Evolutionary conservation across 192 early-diverging fungal species (phyloP).

Genomic region (Funneliformis geosporum): DNA sequence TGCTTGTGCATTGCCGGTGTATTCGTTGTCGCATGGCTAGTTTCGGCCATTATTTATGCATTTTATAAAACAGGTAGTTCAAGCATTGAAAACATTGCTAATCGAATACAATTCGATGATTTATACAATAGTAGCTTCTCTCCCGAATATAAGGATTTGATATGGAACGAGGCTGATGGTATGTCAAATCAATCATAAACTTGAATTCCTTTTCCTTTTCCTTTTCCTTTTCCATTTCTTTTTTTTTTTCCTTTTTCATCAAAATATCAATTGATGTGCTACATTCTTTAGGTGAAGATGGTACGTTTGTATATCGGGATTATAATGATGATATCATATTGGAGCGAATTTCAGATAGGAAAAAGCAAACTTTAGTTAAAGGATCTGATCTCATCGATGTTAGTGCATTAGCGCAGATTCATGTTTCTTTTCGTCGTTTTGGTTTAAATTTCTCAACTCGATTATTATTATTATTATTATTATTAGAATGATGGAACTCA

Average conservation of each 20-base stretch:
- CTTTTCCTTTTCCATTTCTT: neutral
- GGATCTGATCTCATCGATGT: conserved; percentile 27
- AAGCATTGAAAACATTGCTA: neutral
- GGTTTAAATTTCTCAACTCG: conserved; percentile 3
- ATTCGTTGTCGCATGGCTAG: conserved; percentile 18
- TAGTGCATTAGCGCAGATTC: neutral
- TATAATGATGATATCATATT: conserved; percentile 14
- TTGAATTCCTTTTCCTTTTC: no score
- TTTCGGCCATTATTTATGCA: conserved; percentile 10
- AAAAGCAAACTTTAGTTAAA: conserved; percentile 18
- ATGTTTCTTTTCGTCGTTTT: neutral
- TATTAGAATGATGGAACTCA: neutral
- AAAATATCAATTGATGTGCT: neutral
- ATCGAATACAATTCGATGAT: conserved; percentile 18
- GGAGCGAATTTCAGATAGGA: neutral
- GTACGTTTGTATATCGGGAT: conserved; percentile 20
- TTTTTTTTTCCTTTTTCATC: neutral
- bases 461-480: neutral
- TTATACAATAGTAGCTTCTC: neutral
- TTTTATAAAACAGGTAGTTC: neutral
- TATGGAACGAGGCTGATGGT: neutral
- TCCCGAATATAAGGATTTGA: neutral
- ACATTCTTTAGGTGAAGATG: conserved; percentile 19
- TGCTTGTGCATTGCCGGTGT: conserved; percentile 21
- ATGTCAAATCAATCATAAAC: neutral